Evolutionary conservation across 805 yeast genomes (phyloP).

Genomic region (Starmerella apis): DNA sequence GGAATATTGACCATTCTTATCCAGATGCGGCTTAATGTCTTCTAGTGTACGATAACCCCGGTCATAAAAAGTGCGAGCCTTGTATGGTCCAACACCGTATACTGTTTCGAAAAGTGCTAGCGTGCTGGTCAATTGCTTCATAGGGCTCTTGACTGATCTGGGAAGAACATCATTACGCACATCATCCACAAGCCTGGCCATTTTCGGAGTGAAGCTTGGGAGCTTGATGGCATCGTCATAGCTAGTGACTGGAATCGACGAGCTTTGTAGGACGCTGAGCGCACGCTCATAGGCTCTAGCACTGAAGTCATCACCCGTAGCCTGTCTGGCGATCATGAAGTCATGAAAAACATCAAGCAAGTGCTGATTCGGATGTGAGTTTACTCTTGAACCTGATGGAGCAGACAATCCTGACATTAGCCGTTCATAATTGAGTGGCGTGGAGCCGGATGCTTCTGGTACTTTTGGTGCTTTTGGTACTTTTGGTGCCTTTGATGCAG

Average conservation of each 20-base stretch:
- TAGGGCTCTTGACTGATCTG: not conserved
- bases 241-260: conserved; percentile 30
- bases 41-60: conserved; percentile 35
- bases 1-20: conserved; percentile 34
- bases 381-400: not conserved
- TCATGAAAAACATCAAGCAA: conserved; percentile 31
- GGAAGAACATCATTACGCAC: conserved; percentile 29
- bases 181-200: conserved; percentile 40
- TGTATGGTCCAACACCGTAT: conserved; percentile 42
- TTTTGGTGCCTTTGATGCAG: too few relatives aligned
- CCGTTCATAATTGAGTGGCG: not conserved
- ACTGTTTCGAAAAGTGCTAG: conserved; percentile 35
- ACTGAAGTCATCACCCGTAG: conserved; percentile 34
- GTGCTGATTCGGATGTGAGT: conserved; percentile 26
- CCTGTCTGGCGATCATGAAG: conserved; percentile 30
- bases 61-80: conserved; percentile 36
- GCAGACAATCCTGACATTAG: not conserved
- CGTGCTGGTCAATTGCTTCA: conserved; percentile 15
- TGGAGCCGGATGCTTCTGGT: too few relatives aligned
- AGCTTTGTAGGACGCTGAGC: conserved; percentile 31
- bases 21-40: conserved; percentile 33
- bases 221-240: conserved; percentile 35
- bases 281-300: conserved; percentile 40
- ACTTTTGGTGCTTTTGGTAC: too few relatives aligned
- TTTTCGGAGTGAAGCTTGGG: conserved; percentile 36